Conservation (phyloP, 495 filamentous ascomycete genomes). For the Talaromyces ruber region DNA sequence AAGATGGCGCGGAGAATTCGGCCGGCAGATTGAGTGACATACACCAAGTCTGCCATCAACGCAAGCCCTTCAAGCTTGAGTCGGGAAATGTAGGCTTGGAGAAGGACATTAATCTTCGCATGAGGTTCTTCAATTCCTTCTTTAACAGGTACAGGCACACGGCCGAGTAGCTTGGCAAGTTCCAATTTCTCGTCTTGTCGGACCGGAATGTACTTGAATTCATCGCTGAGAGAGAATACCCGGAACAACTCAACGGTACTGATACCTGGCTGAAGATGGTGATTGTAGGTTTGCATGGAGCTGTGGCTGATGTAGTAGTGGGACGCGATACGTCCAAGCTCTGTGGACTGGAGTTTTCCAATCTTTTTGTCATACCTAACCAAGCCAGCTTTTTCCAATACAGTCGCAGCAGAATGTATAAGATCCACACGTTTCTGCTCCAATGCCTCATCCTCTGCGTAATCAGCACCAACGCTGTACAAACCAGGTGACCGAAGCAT, state of each 20-base stretch:
- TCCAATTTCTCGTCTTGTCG: conserved; percentile 97
- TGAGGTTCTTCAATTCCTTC: conserved; percentile 95
- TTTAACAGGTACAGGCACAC: conserved; percentile 94
- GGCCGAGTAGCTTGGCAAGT: conserved; percentile 78
- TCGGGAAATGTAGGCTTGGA: conserved; percentile 94
- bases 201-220: conserved; percentile 99
- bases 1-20: conserved; percentile 94
- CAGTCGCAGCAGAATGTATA: conserved; percentile 83
- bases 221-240: conserved; percentile 92
- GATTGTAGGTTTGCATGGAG: conserved; percentile 95
- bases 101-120: conserved; percentile 97
- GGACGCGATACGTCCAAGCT: conserved; percentile 89
- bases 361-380: conserved; percentile 94
- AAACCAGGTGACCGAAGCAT: conserved; percentile 95
- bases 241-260: conserved; percentile 92
- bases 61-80: conserved; percentile 91
- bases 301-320: conserved; percentile 97
- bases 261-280: conserved; percentile 87
- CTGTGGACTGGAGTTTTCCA: conserved; percentile 81
- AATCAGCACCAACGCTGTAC: conserved; percentile 93
- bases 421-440: conserved; percentile 97
- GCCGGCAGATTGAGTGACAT: conserved; percentile 95
- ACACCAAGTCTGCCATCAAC: conserved; percentile 97
- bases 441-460: conserved; percentile 81
- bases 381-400: conserved; percentile 80